phyloP scores from a whole-genome alignment of 495 filamentous ascomycete species.

The Talaromyces adpressus region DNA sequence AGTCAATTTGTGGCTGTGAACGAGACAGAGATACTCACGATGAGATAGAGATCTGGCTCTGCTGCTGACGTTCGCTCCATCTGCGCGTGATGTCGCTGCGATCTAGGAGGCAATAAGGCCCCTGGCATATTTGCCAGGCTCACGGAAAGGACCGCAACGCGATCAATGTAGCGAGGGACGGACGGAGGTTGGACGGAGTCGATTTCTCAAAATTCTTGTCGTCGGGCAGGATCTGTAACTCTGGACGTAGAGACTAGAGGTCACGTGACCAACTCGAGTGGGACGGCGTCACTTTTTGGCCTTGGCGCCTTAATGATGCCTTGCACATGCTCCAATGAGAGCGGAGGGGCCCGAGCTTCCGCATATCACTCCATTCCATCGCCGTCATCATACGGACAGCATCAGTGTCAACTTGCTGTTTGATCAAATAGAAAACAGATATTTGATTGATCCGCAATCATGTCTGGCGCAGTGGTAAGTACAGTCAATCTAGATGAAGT shows the following conservation, averaged over 20 bases:
- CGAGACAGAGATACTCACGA: constrained; percentile 51
- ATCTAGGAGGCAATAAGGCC: constrained; percentile 52
- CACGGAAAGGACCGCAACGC: constrained; percentile 32
- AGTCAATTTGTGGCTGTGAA: constrained; percentile 11
- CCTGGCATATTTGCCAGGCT: constrained; percentile 51
- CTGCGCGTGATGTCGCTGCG: constrained; percentile 42
- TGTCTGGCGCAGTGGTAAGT: constrained; percentile 54
- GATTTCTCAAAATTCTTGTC: neutral
- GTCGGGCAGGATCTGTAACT: neutral
- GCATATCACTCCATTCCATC: constrained; percentile 13
- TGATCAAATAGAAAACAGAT: neutral
- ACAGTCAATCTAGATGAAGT: neutral
- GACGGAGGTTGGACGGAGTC: neutral
- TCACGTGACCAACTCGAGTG: neutral
- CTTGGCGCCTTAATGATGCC: constrained; percentile 1
- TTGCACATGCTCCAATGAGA: constrained; percentile 3
- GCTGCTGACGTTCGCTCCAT: constrained; percentile 40
- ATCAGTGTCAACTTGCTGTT: neutral
- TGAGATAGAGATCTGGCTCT: constrained; percentile 63
- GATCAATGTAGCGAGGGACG: neutral
- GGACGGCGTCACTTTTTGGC: neutral
- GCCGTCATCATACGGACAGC: constrained; percentile 12
- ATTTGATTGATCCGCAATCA: constrained; percentile 17
- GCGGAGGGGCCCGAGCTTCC: constrained; percentile 21
- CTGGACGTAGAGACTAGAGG: neutral